A percentile compares a stretch with the other conserved stretches of the same genome.
These are phyloP conservation scores for Anethum foeniculum DNA, from an alignment of 140 eudicot species.

Conservation along the genomic window DNA sequence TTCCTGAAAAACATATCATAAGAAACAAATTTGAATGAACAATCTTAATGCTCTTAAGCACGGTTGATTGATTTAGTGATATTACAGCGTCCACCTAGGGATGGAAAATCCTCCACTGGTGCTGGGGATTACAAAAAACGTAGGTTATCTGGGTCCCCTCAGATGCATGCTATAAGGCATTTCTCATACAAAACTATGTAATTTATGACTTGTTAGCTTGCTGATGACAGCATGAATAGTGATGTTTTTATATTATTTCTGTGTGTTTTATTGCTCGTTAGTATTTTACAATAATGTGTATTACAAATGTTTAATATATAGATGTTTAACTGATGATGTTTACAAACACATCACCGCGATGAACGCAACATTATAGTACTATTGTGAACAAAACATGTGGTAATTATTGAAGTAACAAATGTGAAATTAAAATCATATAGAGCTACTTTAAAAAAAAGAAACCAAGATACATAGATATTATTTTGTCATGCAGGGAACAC, in stretches of 20 bases:
- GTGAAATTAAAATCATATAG: not conserved
- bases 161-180: not conserved
- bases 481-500: constrained; percentile 17
- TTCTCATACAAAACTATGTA: not conserved
- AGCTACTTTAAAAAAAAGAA: not conserved
- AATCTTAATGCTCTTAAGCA: not conserved
- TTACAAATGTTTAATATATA: not conserved
- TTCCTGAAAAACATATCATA: not conserved
- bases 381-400: too few species aligned
- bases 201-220: not conserved
- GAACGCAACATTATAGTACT: too few species aligned
- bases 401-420: not conserved
- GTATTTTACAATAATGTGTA: not conserved
- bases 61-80: not conserved
- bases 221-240: not conserved
- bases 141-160: not conserved
- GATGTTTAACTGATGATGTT: not conserved
- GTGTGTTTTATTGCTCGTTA: not conserved
- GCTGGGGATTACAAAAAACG: not conserved
- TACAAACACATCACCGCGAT: too few species aligned
- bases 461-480: constrained; percentile 6
- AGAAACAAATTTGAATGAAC: not conserved
- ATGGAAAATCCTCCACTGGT: not conserved
- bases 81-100: not conserved
- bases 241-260: not conserved